Base-by-base conservation (phyloP, 2,329 filamentous ascomycete genomes). In the Trichophyton mentagrophytes region DNA sequence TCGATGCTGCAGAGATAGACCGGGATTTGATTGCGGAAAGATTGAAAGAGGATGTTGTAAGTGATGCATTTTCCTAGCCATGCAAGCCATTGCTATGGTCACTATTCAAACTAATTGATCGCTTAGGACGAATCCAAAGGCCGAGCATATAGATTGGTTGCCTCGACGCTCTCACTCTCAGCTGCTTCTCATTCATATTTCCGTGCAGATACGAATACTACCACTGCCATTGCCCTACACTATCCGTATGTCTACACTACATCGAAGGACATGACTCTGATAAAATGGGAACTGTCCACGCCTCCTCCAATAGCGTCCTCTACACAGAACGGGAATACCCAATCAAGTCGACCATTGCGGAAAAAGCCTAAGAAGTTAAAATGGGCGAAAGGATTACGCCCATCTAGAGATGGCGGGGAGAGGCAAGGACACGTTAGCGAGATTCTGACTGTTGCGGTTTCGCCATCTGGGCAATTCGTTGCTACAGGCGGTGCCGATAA, bases 1-100 rank as follows among this genome's bases (percentile, higher is more conserved):
- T 97, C 70, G 90, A 99, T 74, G 93, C 93, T 6, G 90, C 87
- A 67, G 89, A 97, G 59, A 88, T 99, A 62, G 93, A 97, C 75
- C 82, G 87, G 62, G 93, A 99, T 70, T 77, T 96, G 67, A 91
- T 99, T 68, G 90, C 92, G 47, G 89, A 95, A 73, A 80, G 91
- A 67, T 78, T 99, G 67, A 85, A 92, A 73, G 90, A 96, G 75
- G 93, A 97, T 71, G 89, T 93, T 49, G 86, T 77, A 76, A 66
- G 75, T 73, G 59, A 61, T 42, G 7, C 42, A 33, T 7, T 44
- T 51, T 15, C 25, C 11, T 11, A 5, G 25, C 47, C 47, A 27
- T 56, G 53, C 20, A 49, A 22, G 44, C 38, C 38, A 40, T 53
- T 60, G 6, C 17, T 60, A 42, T 49, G 57, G 11, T 42, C 22